A percentile compares a stretch with the other conserved stretches of the same genome.
phyloP scores from a whole-genome alignment of 371 early-diverging fungal genomes.

The Mucor lusitanicus region DNA sequence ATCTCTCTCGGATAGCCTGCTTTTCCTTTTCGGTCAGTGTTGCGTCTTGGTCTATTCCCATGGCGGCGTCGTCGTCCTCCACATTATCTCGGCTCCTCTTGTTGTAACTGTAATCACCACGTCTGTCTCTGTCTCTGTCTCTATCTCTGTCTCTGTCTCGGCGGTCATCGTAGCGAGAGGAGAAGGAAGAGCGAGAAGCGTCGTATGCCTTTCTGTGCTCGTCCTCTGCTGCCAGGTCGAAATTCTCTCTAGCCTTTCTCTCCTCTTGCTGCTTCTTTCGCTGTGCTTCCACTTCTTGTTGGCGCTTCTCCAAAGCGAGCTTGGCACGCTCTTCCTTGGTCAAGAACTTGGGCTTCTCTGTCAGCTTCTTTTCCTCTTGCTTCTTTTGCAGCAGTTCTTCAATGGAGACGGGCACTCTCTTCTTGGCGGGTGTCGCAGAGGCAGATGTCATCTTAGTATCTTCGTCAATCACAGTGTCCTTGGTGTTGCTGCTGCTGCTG shows the following conservation, averaged over 20 bases:
- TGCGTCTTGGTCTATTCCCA: conserved; percentile 17
- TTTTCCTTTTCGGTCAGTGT: conserved; percentile 48
- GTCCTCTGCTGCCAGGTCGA: conserved; percentile 59
- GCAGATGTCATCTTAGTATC: conserved; percentile 13
- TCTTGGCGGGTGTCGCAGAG: conserved; percentile 18
- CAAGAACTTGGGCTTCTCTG: conserved; percentile 81
- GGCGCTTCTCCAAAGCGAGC: conserved; percentile 81
- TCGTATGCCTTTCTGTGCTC: conserved; percentile 43
- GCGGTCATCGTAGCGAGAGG: conserved; percentile 25
- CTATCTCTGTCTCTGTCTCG: conserved; percentile 8
- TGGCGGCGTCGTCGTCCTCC: neutral
- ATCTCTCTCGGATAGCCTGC: conserved; percentile 67
- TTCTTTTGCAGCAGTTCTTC: conserved; percentile 76
- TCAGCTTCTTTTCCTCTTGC: conserved; percentile 53
- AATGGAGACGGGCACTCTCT: conserved; percentile 70
- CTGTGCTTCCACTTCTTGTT: conserved; percentile 79
- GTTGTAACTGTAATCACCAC: conserved; percentile 2
- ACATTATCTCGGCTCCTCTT: conserved; percentile 10
- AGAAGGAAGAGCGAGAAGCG: conserved; percentile 17
- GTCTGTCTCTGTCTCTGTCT: conserved; percentile 17
- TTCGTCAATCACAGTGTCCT: conserved; percentile 17
- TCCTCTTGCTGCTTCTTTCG: conserved; percentile 66
- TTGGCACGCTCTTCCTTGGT: conserved; percentile 92
- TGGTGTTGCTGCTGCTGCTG: conserved; percentile 7
- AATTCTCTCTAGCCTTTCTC: conserved; percentile 57